These are phyloP conservation scores for Bertia moriformis DNA, from an alignment of 2,329 filamentous ascomycete genomes.

Conservation along the genomic window DNA sequence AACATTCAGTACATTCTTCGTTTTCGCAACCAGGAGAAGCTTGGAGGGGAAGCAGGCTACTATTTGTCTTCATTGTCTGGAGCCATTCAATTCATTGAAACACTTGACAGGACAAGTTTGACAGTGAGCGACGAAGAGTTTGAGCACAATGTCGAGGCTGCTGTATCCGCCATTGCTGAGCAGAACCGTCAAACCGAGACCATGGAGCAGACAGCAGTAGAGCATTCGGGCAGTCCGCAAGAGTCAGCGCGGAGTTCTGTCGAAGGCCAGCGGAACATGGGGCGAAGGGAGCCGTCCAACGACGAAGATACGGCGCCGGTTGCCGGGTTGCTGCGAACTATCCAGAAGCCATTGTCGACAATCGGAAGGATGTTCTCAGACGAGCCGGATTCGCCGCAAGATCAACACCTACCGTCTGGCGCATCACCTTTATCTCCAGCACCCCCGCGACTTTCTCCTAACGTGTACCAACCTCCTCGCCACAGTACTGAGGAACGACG, in stretches of 20 bases:
- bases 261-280: constrained; percentile 8
- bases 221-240: constrained; percentile 26
- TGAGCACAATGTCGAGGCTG: constrained; percentile 57
- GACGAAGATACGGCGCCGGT: constrained; percentile 48
- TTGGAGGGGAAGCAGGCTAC: constrained; percentile 61
- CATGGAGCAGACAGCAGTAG: constrained; percentile 41
- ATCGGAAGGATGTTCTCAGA: constrained; percentile 65
- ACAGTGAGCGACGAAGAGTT: constrained; percentile 62
- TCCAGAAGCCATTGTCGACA: constrained; percentile 55
- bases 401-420: background rate
- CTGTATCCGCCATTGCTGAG: constrained; percentile 61
- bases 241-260: constrained; percentile 21
- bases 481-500: background rate
- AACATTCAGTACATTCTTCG: constrained; percentile 67
- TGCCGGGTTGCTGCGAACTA: constrained; percentile 51
- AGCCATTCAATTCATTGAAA: constrained; percentile 63
- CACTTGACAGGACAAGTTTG: constrained; percentile 54
- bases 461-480: background rate
- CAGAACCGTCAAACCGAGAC: constrained; percentile 39
- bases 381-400: constrained; percentile 16
- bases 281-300: constrained; percentile 16
- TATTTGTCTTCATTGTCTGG: constrained; percentile 62
- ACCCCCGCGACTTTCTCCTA: background rate
- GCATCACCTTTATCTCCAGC: background rate
- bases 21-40: constrained; percentile 63